Base-by-base conservation (phyloP, 139 green algal species). In the Volvox africanus region DNA sequence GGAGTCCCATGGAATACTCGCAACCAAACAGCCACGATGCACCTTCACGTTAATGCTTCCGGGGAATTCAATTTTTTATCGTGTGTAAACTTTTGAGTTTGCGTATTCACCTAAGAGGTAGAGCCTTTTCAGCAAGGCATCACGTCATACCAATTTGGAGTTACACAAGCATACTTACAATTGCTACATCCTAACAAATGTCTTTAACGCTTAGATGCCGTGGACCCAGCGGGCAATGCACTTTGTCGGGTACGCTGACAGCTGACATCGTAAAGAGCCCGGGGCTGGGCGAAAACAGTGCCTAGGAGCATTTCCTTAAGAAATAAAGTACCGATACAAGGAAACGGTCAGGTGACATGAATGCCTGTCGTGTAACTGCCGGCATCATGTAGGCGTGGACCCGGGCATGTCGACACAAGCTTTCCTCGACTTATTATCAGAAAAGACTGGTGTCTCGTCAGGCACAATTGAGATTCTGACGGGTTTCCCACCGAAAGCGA, bases 401-500 rank as follows among this genome's bases (percentile, higher is more conserved):
- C 14, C 88, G 0, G 28, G 33, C 30, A 92, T 89, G n/a, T 94
- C 61, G 21, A 55, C 95, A 0, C 30, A 62, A 0, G 89, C 89
- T 21, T 96, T 98, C 61, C 91, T 93, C n/a, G 22, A 77, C 9
- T 6, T 93, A 44, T 80, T 98, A 22, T 82, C 61, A 14, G 80
- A 95, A 14, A 89, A 93, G 35, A 91, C 93, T 0, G 94, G 94
- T 20, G 85, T 97, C 19, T 71, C 94, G 12, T 30, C 86, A 0
- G 80, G 50, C 0, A 55, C 28, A 16, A 95, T 96, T 77, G 95
- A 98, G 82, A 50, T 98, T 2, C 88, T 97, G 0, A 67, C 82
- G 0, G 96, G 96, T 22, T 98, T 97, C 61, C 96, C 96, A 2
- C 96, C 95, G 0, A 95, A 94, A 84, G 69, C 50, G 2, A 30